Evolutionary conservation across 2,329 filamentous ascomycete species (phyloP), one percentile per base, ranked within the genome.

Genomic region (Arthrobotrys musiformis): DNA sequence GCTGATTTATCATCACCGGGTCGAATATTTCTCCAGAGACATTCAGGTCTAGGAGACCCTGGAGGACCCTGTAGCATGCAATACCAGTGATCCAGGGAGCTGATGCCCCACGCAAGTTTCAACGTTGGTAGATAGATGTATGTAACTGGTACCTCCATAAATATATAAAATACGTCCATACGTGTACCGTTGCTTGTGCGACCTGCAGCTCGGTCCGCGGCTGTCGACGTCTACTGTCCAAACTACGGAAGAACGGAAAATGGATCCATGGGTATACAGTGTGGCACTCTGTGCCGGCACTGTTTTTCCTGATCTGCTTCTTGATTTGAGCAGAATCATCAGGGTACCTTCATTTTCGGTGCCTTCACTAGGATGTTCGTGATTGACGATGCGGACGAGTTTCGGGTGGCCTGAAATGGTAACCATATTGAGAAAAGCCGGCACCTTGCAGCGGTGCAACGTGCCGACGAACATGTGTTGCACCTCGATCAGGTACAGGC

Each of bases 11-110:
- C 44, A 24, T 52, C 28, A 42, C 56, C 19, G 6, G 22, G 3
- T 46, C 8, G n/a, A 9, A 40, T 64, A 58, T 70, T 70, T 76
- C 72, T 76, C 64, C 35, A 76, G 30, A 69, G 56, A 76, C 72
- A 69, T 63, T 17, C 17, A 22, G 42, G 56, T 69, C 63, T 69
- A 24, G 46, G 63, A 63, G 40, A 8, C 11, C 30, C 3, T 19
- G 3, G 19, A 26, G 7, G 30, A n/a, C 15, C 8, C 11, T 44
- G 48, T 22, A 13, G 56, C 26, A 24, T 35, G n/a, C 15, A 42
- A n/a, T 17, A 2, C n/a, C 22, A 15, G 46, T 54, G 30, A 42
- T n/a, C 28, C 22, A 17, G 9, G 48, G 64, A 69, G 64, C 64
- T 60, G 28, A 8, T 28, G 6, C 24, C 17, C 22, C 40, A 37